These are phyloP conservation scores for Colletotrichum sp. DNA, from an alignment of 2,329 filamentous ascomycete species.

Conservation along the genomic window DNA sequence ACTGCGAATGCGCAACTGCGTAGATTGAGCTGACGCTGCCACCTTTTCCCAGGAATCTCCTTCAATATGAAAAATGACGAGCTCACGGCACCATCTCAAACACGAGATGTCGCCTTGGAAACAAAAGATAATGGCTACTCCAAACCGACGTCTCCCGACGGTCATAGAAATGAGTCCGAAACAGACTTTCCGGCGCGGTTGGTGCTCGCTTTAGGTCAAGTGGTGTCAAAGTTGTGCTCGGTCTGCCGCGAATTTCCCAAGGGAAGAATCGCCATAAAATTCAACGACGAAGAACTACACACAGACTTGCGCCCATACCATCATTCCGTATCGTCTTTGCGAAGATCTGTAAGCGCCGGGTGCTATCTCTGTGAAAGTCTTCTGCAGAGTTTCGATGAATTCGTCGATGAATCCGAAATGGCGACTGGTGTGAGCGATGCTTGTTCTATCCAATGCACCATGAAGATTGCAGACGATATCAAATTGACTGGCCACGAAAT, in stretches of 20 bases:
- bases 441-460: background rate
- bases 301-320: background rate
- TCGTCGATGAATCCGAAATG: background rate
- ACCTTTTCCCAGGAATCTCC: background rate
- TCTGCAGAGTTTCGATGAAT: background rate
- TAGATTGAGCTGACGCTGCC: background rate
- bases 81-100: background rate
- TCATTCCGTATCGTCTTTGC: background rate
- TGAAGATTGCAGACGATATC: background rate
- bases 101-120: background rate
- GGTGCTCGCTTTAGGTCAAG: background rate
- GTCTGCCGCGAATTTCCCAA: background rate
- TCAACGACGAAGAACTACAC: background rate
- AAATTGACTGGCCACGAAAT: background rate
- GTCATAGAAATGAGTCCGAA: background rate
- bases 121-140: background rate
- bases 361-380: background rate
- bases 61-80: background rate
- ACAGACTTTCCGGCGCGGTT: background rate
- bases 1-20: background rate
- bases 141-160: background rate
- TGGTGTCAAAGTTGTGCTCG: background rate
- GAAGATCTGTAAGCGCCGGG: background rate
- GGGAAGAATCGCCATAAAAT: background rate
- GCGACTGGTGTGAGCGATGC: background rate